Percentiles rank a stretch among this genome's conserved stretches.
Evolutionary conservation across 768 basidiomycete genomes (phyloP).

Genomic region (Amanita pseudoporphyria): DNA sequence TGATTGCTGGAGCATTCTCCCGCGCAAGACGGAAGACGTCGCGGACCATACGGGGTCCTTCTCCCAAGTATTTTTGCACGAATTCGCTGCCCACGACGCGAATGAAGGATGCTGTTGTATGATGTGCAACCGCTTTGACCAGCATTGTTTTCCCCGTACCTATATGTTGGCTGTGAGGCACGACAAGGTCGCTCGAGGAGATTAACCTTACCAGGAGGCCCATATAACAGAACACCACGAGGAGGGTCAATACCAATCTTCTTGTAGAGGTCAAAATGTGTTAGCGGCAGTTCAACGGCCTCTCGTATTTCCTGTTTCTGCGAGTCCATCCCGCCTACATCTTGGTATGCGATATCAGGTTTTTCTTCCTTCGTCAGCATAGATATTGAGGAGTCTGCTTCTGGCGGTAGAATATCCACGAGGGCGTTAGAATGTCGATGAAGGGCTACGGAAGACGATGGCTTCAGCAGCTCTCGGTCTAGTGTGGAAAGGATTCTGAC

Average conservation of each 20-base stretch:
- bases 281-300: conserved; percentile 92
- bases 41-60: conserved; percentile 99
- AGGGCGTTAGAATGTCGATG: conserved; percentile 98
- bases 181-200: background rate
- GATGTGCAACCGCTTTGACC: conserved; percentile 98
- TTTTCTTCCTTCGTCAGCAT: conserved; percentile 94
- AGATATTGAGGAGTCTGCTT: conserved; percentile 94
- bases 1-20: conserved; percentile 95
- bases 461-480: conserved; percentile 95
- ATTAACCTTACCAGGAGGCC: conserved; percentile 71
- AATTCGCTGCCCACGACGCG: conserved; percentile 98
- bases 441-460: conserved; percentile 94
- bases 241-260: conserved; percentile 99
- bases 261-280: conserved; percentile 97
- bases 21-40: conserved; percentile 97
- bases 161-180: conserved; percentile 17
- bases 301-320: conserved; percentile 99
- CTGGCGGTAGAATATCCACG: conserved; percentile 96
- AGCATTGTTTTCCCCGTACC: conserved; percentile 99
- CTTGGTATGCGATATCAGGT: conserved; percentile 87
- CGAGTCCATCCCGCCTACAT: conserved; percentile 94
- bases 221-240: conserved; percentile 91
- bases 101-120: conserved; percentile 96
- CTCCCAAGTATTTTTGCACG: conserved; percentile 98
- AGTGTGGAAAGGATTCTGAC: conserved; percentile 95